Percentiles rank a stretch among this genome's conserved stretches.
These are phyloP conservation scores for Stagonosporopsis vannaccii DNA, from an alignment of 2,329 filamentous ascomycete genomes.

Conservation along the genomic window DNA sequence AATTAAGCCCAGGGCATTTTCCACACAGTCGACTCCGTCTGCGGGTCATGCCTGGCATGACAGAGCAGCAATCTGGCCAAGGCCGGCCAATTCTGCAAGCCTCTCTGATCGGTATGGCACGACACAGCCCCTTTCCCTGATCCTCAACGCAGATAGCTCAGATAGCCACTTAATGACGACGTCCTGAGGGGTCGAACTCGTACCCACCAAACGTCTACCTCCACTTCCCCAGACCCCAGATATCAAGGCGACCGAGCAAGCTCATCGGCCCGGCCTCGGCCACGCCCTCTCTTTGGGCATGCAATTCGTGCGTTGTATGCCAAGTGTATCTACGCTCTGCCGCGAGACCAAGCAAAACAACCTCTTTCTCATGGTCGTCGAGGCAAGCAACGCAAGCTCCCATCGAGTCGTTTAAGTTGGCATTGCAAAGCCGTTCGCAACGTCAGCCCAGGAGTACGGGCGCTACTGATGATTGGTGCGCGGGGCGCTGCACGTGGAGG, in stretches of 20 bases:
- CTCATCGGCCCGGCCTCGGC: constrained; percentile 13
- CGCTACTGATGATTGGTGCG: not conserved
- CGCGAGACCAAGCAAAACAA: not conserved
- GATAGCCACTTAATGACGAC: not conserved
- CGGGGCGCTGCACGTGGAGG: constrained; percentile 2
- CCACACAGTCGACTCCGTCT: too few relatives aligned
- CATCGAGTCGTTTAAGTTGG: not conserved
- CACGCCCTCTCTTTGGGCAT: not conserved
- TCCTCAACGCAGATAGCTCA: too few relatives aligned
- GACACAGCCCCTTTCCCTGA: too few relatives aligned
- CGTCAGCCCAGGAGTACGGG: constrained; percentile 1
- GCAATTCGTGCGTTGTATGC: not conserved
- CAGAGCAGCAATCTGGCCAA: not conserved
- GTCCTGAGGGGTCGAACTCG: not conserved
- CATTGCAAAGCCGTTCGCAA: not conserved
- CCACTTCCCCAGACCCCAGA: constrained; percentile 16
- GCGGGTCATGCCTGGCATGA: too few relatives aligned
- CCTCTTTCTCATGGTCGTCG: not conserved
- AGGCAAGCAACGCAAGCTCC: not conserved
- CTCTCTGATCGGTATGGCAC: not conserved
- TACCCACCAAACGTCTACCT: not conserved
- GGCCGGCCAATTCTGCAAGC: not conserved
- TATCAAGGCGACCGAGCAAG: not conserved
- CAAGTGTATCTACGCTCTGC: not conserved
- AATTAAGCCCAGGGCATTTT: too few relatives aligned